These are phyloP conservation scores for Cryptosporidium felis DNA, from an alignment of 169 alveolate genomes.

Conservation along the genomic window DNA sequence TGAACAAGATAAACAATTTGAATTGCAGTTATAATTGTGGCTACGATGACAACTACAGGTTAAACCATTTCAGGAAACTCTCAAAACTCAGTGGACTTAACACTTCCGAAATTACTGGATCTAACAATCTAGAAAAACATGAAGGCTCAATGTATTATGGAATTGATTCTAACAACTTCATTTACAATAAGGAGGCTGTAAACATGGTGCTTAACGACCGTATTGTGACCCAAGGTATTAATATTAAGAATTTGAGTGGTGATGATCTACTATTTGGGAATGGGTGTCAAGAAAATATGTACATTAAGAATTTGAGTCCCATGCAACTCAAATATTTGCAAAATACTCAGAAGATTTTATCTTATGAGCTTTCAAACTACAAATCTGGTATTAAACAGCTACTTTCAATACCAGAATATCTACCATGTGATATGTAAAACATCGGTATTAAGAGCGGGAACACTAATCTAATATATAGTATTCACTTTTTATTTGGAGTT, in stretches of 20 bases:
- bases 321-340: conserved; percentile 54
- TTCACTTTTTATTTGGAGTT: too few relatives aligned
- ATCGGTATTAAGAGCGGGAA: too few relatives aligned
- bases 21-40: background rate
- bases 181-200: background rate
- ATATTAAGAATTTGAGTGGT: background rate
- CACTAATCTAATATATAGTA: too few relatives aligned
- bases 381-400: conserved; percentile 64
- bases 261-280: background rate
- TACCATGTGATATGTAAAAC: conserved; percentile 56
- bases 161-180: background rate
- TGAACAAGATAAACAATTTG: conserved; percentile 20
- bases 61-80: conserved; percentile 38
- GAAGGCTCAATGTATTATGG: background rate
- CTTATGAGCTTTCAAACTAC: conserved; percentile 40
- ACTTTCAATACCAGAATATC: conserved; percentile 57
- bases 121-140: background rate
- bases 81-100: conserved; percentile 8
- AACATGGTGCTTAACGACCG: background rate
- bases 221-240: conserved; percentile 8
- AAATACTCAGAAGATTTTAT: conserved; percentile 42
- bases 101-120: conserved; percentile 8
- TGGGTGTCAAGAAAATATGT: conserved; percentile 1
- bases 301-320: conserved; percentile 23
- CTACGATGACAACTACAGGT: conserved; percentile 28